Conservation (phyloP, 1,284 basidiomycete species). For the Microstroma glucosiphilum region DNA sequence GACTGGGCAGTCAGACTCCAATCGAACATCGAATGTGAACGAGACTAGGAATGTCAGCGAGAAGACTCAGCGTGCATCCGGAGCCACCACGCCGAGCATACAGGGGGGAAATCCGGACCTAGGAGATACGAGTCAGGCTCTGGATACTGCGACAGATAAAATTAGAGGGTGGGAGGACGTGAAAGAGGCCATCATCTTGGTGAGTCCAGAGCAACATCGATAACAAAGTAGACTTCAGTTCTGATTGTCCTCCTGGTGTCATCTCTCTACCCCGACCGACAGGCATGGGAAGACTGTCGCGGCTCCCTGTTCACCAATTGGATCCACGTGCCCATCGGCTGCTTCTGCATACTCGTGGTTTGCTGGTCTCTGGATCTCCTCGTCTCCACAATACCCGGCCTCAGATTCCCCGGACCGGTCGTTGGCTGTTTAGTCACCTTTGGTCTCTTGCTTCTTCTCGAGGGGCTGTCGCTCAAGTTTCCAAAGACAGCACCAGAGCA, state of each 20-base stretch:
- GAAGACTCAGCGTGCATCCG: too few relatives aligned
- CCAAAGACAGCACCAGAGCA: background rate
- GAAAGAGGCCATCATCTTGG: conserved; percentile 7
- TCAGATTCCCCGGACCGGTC: conserved; percentile 35
- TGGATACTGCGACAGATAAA: background rate
- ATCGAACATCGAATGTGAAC: too few relatives aligned
- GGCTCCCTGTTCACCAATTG: conserved; percentile 29
- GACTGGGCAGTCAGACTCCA: too few relatives aligned
- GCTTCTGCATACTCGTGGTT: conserved; percentile 16
- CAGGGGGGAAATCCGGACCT: too few relatives aligned
- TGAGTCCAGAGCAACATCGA: background rate
- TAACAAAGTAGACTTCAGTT: background rate
- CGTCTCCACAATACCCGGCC: conserved; percentile 26
- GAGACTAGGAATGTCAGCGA: too few relatives aligned
- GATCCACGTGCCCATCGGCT: conserved; percentile 33
- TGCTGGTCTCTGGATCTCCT: conserved; percentile 24
- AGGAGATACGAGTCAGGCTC: too few relatives aligned
- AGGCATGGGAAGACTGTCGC: conserved; percentile 21
- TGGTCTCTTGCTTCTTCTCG: conserved; percentile 23
- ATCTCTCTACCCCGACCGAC: background rate
- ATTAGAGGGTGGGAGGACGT: conserved; percentile 7
- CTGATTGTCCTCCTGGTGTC: background rate
- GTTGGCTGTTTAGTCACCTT: conserved; percentile 33
- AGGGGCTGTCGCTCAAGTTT: conserved; percentile 17
- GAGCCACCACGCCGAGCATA: too few relatives aligned